Base-by-base conservation (phyloP, 2,329 filamentous ascomycete genomes). In the Metarhizium rileyi region DNA sequence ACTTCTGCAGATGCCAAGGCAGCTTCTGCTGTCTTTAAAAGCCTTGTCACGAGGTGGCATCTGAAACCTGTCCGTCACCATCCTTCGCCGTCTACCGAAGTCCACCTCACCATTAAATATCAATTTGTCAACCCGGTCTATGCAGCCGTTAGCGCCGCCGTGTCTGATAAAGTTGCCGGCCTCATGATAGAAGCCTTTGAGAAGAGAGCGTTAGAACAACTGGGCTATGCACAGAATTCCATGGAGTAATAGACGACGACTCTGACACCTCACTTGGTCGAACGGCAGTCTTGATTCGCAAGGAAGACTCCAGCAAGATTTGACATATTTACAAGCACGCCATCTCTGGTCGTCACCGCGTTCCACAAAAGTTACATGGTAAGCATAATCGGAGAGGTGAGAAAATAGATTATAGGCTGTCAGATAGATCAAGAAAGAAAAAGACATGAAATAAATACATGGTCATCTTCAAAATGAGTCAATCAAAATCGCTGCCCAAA, bases 131-230 rank as follows among this genome's bases (percentile, higher is more conserved):
- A 90, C 67, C 88, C 90, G n/a, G 65, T 95, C 50, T 94, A 96
- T 70, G 84, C 83, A 40, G 81, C 86, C 20, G 73, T 96, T 62
- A 93, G 90, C 64, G 77, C 82, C 35, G 84, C 87, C 30, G 83
- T 93, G 23, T 88, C 89, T 56, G 85, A 88, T 28, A 89, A 87
- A 68, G 82, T 96, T 55, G 91, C 89, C 1, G 83, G 81, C 4
- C 75, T 86, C 55, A 95, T 98, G 90, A 86, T 97, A 56, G 83
- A 87, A 65, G 91, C 93, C 1, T 98, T 98, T 71, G 90, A 96
- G 71, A 79, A 80, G 67, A 77, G 87, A 61, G 90, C 93, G 5
- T 73, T 72, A 62, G 71, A 78, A 59, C 61, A 60, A 47, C 53
- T 69, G 6, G 57, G 44, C 16, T 20, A 43, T 9, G 14, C 8